phyloP scores from a whole-genome alignment of 305 asterid species.

The Lippia alba region DNA sequence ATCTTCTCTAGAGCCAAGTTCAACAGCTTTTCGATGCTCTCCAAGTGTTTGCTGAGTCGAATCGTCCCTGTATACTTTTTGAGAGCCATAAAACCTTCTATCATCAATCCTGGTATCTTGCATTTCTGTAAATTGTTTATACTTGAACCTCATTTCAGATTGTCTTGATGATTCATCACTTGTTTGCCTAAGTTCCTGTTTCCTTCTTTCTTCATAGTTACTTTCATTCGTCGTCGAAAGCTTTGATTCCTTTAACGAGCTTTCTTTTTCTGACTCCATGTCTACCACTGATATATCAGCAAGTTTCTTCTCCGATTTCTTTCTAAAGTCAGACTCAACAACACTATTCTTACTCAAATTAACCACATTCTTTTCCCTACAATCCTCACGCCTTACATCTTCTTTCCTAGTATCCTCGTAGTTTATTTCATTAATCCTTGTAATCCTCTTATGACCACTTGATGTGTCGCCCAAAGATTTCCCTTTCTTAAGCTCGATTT shows the following conservation, averaged over 20 bases:
- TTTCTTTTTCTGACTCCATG: conserved; percentile 48
- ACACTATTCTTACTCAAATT: conserved; percentile 49
- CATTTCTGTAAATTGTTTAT: conserved; percentile 53
- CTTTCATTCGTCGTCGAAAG: conserved; percentile 41
- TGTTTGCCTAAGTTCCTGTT: conserved; percentile 45
- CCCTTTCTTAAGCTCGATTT: conserved; percentile 52
- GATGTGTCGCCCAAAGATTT: conserved; percentile 42
- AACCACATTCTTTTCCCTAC: conserved; percentile 46
- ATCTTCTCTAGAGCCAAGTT: conserved; percentile 50
- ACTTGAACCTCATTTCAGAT: conserved; percentile 57
- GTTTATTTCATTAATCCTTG: conserved; percentile 46
- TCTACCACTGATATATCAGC: conserved; percentile 61
- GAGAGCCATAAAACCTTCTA: conserved; percentile 48
- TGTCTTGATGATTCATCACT: conserved; percentile 44
- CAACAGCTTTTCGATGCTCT: conserved; percentile 43
- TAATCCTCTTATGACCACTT: conserved; percentile 39
- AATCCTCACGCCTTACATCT: conserved; percentile 40
- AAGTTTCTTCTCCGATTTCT: conserved; percentile 90
- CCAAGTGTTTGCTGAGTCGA: conserved; percentile 48
- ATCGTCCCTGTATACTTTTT: conserved; percentile 40
- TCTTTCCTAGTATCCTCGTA: conserved; percentile 40
- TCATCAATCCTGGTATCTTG: conserved; percentile 42
- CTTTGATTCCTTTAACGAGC: conserved; percentile 46
- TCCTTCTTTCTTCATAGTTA: conserved; percentile 40
- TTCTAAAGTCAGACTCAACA: conserved; percentile 66